Conservation (phyloP, 306 rosid species). For the Castanea sativa region DNA sequence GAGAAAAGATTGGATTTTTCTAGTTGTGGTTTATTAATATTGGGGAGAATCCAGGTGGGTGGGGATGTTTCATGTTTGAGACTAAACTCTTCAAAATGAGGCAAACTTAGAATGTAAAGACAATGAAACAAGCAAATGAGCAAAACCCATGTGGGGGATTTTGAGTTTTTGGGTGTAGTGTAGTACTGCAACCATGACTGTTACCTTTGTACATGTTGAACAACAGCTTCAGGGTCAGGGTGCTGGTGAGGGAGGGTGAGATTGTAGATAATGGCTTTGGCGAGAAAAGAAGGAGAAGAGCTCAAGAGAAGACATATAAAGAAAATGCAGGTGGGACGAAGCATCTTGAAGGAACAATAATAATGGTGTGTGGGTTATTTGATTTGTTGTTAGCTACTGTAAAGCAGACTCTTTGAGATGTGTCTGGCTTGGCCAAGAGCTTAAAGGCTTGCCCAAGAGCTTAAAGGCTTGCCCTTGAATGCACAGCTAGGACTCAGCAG, state of each 20-base stretch:
- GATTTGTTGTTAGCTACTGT: slow-evolving; percentile 8
- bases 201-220: slow-evolving; percentile 72
- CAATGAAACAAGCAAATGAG: not conserved
- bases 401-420: slow-evolving; percentile 25
- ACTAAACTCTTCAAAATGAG: not conserved
- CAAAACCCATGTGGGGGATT: slow-evolving; percentile 18
- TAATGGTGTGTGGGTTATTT: slow-evolving; percentile 2
- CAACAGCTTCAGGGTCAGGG: slow-evolving; percentile 82
- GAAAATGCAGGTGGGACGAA: slow-evolving; percentile 62
- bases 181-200: not conserved
- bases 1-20: not conserved
- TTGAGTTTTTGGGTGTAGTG: not conserved
- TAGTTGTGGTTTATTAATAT: not conserved
- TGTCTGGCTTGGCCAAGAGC: not conserved
- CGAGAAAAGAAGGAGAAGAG: slow-evolving; percentile 33
- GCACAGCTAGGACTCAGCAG: not conserved
- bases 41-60: not conserved
- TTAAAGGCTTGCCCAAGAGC: slow-evolving; percentile 8
- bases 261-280: slow-evolving; percentile 55
- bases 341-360: slow-evolving; percentile 47
- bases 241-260: slow-evolving; percentile 79
- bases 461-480: slow-evolving; percentile 25
- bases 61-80: not conserved
- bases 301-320: slow-evolving; percentile 45
- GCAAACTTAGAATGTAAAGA: slow-evolving; percentile 7